Evolutionary conservation across 169 alveolate genomes (phyloP).

Genomic region (Theileria luwenshuni): DNA sequence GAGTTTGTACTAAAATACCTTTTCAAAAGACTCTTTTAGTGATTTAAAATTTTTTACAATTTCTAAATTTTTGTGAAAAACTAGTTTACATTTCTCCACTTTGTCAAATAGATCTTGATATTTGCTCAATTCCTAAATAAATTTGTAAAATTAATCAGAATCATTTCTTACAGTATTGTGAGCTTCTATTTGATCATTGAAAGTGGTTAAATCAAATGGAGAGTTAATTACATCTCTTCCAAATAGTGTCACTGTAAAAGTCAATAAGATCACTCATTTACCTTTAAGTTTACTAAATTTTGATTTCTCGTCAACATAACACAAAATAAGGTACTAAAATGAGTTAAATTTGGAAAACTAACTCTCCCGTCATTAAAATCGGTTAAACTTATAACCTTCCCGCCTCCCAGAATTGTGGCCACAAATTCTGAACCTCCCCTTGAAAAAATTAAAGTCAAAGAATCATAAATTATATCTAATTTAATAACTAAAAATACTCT

Average conservation of each 20-base stretch:
- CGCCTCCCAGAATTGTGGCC: conserved; percentile 35
- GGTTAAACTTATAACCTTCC: conserved; percentile 22
- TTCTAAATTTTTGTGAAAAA: too few relatives aligned
- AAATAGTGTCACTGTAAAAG: conserved; percentile 45
- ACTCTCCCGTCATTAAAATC: conserved; percentile 57
- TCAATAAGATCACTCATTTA: conserved; percentile 2
- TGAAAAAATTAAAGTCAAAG: background rate
- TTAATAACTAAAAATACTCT: conserved; percentile 14
- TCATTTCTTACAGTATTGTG: too few relatives aligned
- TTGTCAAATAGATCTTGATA: too few relatives aligned
- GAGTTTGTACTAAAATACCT: too few relatives aligned
- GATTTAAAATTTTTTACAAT: background rate
- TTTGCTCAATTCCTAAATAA: too few relatives aligned
- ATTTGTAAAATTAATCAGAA: too few relatives aligned
- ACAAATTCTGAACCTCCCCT: conserved; percentile 34
- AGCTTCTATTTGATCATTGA: background rate
- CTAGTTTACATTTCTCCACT: too few relatives aligned
- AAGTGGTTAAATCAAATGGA: conserved; percentile 25
- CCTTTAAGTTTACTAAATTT: conserved; percentile 43
- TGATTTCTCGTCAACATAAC: conserved; percentile 23
- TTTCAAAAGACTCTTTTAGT: background rate
- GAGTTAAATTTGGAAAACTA: background rate
- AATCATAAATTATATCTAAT: background rate
- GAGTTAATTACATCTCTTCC: conserved; percentile 60
- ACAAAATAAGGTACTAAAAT: background rate